Conservation (phyloP, 352 stramenopile genomes). For the Phytophthora multivora region DNA sequence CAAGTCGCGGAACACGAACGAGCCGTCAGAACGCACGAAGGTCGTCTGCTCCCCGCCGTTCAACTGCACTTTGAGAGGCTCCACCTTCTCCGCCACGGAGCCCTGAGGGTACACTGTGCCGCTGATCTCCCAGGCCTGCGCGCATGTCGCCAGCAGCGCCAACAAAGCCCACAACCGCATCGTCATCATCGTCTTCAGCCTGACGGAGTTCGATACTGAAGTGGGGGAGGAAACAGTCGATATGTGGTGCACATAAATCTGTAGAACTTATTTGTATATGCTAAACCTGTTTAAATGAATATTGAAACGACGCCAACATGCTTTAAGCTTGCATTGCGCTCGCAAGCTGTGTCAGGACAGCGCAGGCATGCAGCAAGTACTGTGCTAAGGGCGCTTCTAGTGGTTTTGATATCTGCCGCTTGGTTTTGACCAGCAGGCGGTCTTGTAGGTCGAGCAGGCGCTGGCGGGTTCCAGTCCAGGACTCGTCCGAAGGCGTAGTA, state of each 20-base stretch:
- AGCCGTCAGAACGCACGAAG: slow-evolving; percentile 67
- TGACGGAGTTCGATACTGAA: slow-evolving; percentile 5
- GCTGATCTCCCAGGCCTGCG: slow-evolving; percentile 56
- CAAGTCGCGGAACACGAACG: slow-evolving; percentile 80
- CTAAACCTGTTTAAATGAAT: slow-evolving; percentile 9
- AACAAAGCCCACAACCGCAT: slow-evolving; percentile 39
- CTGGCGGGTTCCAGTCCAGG: slow-evolving; percentile 1
- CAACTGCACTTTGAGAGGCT: slow-evolving; percentile 67
- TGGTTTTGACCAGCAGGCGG: background rate
- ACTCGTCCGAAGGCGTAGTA: background rate
- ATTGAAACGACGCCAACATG: background rate
- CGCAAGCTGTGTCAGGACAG: background rate
- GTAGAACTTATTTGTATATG: background rate
- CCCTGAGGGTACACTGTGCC: slow-evolving; percentile 57
- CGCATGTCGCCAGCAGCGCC: slow-evolving; percentile 34
- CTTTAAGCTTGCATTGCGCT: background rate
- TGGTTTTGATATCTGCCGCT: background rate
- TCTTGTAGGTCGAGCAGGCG: background rate
- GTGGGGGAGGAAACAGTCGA: slow-evolving; percentile 3
- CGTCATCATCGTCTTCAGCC: slow-evolving; percentile 6
- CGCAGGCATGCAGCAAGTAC: background rate
- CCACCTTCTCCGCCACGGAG: slow-evolving; percentile 59
- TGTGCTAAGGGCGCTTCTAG: background rate
- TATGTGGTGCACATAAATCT: slow-evolving; percentile 4
- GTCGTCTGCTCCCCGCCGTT: slow-evolving; percentile 76